Evolutionary conservation across 139 green algal genomes (phyloP), one percentile per base, ranked within the genome.

Genomic region (Spirogloea muscicola): DNA sequence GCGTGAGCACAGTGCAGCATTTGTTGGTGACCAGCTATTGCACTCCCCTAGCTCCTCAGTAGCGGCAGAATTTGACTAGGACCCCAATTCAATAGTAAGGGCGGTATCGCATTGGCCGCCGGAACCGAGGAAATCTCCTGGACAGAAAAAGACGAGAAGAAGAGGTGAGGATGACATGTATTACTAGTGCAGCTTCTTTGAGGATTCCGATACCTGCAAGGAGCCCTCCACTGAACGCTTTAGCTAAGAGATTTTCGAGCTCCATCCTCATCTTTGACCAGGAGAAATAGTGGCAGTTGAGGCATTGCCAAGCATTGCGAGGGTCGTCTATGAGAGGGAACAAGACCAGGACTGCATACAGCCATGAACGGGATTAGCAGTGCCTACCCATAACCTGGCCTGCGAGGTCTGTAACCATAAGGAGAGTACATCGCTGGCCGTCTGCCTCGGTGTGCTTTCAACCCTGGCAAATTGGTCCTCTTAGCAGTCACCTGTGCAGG

Each of bases 381-480:
- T n/a, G n/a, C n/a, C n/a, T n/a, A n/a, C n/a, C n/a, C n/a, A n/a
- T n/a, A n/a, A n/a, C n/a, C n/a, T n/a, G 68, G 68, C 9, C 63
- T 52, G 9, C 63, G 63, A 25, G 63, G 63, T 3, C 68, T 49
- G 58, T 39, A 76, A 36, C 49, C 49, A 7, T 69, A 69, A 1
- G 68, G 68, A 43, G 3, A 62, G 39, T 33, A 64, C 25, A 25
- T 25, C 10, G 44, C 13, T 52, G 44, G 44, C 44, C 49, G 68
- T 16, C 68, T 41, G 39, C 48, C 40, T n/a, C 90, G 79, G 31
- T 84, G 77, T 1, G 65, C 58, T 76, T 94, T 96, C 79, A 97
- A 81, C 18, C 93, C 93, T 0, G 93, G 93, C 25, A 96, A 85
- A 72, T 97, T 97, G 59, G 92, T 97, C 38, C 93, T 87, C 84